Conservation (phyloP, 306 rosid species). For the Glycyrrhiza uralensis region DNA sequence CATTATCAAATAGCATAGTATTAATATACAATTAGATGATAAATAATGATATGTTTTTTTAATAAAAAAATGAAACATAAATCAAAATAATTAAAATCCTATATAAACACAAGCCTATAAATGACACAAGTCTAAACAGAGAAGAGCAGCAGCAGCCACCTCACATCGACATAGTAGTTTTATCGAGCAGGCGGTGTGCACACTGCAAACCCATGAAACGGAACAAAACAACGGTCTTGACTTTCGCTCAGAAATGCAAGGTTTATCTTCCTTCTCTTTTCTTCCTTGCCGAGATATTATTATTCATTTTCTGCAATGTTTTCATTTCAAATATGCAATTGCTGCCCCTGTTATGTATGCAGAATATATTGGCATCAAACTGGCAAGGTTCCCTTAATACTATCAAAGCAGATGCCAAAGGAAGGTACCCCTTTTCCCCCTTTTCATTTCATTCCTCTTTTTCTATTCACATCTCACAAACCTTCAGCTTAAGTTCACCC, state of each 20-base stretch:
- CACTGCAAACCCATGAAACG: constrained; percentile 45
- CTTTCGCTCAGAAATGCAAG: constrained; percentile 87
- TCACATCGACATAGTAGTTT: constrained; percentile 2
- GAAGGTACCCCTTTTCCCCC: constrained; percentile 57
- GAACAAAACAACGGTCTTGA: constrained; percentile 47
- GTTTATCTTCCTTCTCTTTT: constrained; percentile 26
- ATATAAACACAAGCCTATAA: no score
- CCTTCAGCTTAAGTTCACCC: neutral
- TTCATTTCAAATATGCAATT: neutral
- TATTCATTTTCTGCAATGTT: neutral
- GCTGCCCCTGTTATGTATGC: constrained; percentile 27
- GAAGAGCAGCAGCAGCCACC: no score
- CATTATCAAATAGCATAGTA: no score
- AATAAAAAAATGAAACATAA: no score
- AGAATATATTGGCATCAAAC: constrained; percentile 77
- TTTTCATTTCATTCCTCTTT: neutral
- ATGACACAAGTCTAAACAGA: no score
- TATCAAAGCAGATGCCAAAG: constrained; percentile 80
- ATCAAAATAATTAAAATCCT: no score
- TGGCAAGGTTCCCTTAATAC: constrained; percentile 88
- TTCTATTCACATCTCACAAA: neutral
- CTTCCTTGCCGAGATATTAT: no score
- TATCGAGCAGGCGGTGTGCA: constrained; percentile 45
- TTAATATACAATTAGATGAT: no score
- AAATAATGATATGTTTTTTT: no score